phyloP scores from a whole-genome alignment of 2,329 filamentous ascomycete genomes.

The Onygenales sp. region DNA sequence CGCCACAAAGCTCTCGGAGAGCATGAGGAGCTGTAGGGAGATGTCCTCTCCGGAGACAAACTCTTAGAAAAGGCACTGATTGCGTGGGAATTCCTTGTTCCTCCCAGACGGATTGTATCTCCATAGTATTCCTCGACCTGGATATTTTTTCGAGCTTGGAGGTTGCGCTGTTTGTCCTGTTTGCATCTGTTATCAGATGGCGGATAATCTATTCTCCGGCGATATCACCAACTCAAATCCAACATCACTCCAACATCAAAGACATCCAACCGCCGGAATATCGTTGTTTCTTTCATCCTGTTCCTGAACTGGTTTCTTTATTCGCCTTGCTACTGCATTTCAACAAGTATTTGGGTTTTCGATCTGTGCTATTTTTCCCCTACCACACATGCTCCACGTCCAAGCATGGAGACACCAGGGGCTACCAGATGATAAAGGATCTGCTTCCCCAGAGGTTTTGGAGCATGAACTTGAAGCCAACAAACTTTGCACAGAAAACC shows the following conservation, averaged over 20 bases:
- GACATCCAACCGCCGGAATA: background rate
- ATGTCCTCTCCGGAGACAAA: background rate
- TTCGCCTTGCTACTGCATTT: background rate
- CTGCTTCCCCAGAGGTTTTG: too few relatives aligned
- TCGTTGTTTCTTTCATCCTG: background rate
- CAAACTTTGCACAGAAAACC: too few relatives aligned
- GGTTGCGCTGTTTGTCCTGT: background rate
- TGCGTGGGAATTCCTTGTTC: background rate
- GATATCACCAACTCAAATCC: background rate
- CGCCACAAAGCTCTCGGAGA: slow-evolving; percentile 40
- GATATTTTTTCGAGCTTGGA: background rate
- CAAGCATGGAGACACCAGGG: too few relatives aligned
- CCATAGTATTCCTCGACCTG: background rate
- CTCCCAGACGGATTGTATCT: background rate
- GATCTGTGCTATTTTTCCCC: too few relatives aligned
- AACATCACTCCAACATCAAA: background rate
- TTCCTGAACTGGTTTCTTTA: background rate
- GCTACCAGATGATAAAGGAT: too few relatives aligned
- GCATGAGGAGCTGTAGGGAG: slow-evolving; percentile 27
- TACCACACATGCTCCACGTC: too few relatives aligned
- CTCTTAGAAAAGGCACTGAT: background rate
- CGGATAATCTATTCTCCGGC: slow-evolving; percentile 1
- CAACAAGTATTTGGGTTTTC: too few relatives aligned
- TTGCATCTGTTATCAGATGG: background rate
- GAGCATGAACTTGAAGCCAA: too few relatives aligned